Conservation (phyloP, 352 stramenopile genomes). For the Phytopythium chamaehyphon region DNA sequence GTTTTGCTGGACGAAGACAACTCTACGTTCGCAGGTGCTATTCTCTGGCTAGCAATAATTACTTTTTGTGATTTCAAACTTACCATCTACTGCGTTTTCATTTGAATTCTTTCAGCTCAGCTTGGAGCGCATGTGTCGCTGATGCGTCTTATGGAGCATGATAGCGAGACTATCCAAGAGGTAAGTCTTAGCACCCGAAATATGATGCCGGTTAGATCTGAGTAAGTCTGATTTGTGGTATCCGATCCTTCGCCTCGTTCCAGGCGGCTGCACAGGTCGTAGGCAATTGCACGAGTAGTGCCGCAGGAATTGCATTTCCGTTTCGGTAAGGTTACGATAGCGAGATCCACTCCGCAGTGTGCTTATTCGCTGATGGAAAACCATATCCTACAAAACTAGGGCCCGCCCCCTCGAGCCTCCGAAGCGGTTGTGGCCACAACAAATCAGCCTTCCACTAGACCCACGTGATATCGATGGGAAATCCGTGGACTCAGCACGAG, state of each 20-base stretch:
- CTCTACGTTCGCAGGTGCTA: constrained; percentile 58
- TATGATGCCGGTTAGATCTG: too few relatives aligned
- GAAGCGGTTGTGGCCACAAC: constrained; percentile 45
- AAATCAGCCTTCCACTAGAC: constrained; percentile 60
- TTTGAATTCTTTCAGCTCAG: constrained; percentile 27
- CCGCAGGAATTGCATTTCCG: constrained; percentile 67
- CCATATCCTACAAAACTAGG: constrained; percentile 9
- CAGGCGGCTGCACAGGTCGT: constrained; percentile 68
- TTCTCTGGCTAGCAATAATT: constrained; percentile 6
- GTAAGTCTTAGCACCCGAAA: constrained; percentile 12
- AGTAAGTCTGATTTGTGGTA: neutral
- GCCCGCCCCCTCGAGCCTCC: constrained; percentile 56
- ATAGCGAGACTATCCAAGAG: constrained; percentile 71
- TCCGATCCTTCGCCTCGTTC: neutral
- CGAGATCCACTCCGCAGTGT: neutral
- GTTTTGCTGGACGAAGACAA: constrained; percentile 79
- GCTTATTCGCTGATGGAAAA: neutral
- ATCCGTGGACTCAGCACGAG: too few relatives aligned
- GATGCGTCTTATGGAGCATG: constrained; percentile 77
- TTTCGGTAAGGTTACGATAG: constrained; percentile 10
- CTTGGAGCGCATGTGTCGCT: constrained; percentile 63
- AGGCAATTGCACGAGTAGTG: constrained; percentile 55
- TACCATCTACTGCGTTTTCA: too few relatives aligned
- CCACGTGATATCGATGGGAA: constrained; percentile 27
- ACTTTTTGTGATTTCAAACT: neutral